Base-by-base conservation (phyloP, 306 rosid genomes). In the Glycine soja region DNA sequence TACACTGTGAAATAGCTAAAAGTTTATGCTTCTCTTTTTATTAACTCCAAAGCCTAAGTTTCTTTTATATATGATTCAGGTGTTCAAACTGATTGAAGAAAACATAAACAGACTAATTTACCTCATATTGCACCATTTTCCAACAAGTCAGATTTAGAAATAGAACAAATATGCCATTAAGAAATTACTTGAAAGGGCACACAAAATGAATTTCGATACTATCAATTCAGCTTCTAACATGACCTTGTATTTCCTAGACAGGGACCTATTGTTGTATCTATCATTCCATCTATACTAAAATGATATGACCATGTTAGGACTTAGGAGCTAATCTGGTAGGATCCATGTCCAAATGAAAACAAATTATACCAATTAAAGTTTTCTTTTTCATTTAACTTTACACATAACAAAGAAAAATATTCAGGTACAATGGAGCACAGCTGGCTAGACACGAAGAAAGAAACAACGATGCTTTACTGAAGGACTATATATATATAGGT, bases 1-100 rank as follows among this genome's bases (percentile, higher is more conserved):
- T 76, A 83, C 65, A 42, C 11, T 19, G 36, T 51, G 80, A 83
- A 75, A 16, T 74, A 76, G 79, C 58, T 74, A 65, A 46, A 81
- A 40, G 51, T 59, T 36, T 10, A 59, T 10, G 10, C 53, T 66
- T 62, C 9, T 19, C 58, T 40, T 78, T 83, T 68, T 8, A 78
- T 50, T 72, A 51, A 68, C 66, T 19, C n/a, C 10, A 67, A 57
- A 51, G 70, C 12, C 74, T 15, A 58, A 50, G 16, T 5, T 16
- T 76, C 2, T 71, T 36, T 18, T 40, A 75, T 59, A 74, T 34
- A 47, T 24, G 72, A 19, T 50, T 76, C 47, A 38, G 72, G 62
- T 79, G 72, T 59, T 86, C 73, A 30, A 52, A 36, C 32, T 56
- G 56, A 40, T 59, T 67, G 70, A 73, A 66, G 57, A 78, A 30